These are phyloP conservation scores for Rostrohypoxylon terebratum DNA, from an alignment of 495 filamentous ascomycete genomes.

Conservation along the genomic window DNA sequence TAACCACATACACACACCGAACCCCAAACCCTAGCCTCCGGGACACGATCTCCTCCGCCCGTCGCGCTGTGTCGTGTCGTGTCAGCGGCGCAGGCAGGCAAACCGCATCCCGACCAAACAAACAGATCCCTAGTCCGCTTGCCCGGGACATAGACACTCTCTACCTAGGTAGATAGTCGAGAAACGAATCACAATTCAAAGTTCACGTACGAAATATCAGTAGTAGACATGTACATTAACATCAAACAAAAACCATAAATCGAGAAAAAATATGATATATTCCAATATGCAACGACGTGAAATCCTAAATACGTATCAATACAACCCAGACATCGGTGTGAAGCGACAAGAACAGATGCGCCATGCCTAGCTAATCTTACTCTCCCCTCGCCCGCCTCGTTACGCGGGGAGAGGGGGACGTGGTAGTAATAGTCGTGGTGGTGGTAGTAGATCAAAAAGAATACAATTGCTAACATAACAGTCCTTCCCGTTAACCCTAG, in stretches of 20 bases:
- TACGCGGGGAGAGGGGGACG: background rate
- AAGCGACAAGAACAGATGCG: slow-evolving; percentile 32
- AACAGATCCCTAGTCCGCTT: background rate
- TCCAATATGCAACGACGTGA: slow-evolving; percentile 32
- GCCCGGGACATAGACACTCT: no score
- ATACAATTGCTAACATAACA: slow-evolving; percentile 28
- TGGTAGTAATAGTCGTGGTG: background rate
- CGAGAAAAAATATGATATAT: slow-evolving; percentile 33
- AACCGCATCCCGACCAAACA: background rate
- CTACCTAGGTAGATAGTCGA: no score
- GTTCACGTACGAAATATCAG: no score
- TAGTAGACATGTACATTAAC: no score
- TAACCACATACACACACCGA: background rate
- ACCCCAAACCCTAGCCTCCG: background rate
- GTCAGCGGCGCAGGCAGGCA: background rate
- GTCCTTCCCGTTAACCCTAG: slow-evolving; percentile 17
- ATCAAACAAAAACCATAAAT: background rate
- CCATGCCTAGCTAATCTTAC: slow-evolving; percentile 35
- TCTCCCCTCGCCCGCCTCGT: slow-evolving; percentile 1
- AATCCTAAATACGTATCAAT: slow-evolving; percentile 42
- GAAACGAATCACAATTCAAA: no score
- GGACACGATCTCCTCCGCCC: background rate
- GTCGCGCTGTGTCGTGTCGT: background rate
- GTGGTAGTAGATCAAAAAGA: slow-evolving; percentile 5
- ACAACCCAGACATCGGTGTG: slow-evolving; percentile 33